Conservation (phyloP, 139 green algal genomes). For the Picochlorum sp. region DNA sequence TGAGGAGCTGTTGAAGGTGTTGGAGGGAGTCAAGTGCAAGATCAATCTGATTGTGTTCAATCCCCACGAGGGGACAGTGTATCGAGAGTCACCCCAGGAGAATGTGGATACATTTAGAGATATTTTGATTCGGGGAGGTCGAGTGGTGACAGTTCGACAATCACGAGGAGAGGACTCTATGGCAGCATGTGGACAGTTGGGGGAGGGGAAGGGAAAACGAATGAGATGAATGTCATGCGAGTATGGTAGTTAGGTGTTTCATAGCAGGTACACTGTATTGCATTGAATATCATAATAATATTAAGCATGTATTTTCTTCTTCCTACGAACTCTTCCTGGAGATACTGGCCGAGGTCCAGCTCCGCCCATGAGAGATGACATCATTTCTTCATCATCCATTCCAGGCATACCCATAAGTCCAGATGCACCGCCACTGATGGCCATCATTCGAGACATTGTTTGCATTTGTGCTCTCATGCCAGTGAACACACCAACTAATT, state of each 20-base stretch:
- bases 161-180: conserved; percentile 70
- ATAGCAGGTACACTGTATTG: no score
- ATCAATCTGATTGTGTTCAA: conserved; percentile 82
- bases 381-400: conserved; percentile 58
- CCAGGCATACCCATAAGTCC: conserved; percentile 36
- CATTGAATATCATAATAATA: not conserved
- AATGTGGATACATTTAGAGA: conserved; percentile 51
- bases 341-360: conserved; percentile 35
- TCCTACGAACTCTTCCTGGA: conserved; percentile 40
- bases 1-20: not conserved
- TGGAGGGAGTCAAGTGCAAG: conserved; percentile 52
- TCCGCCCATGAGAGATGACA: conserved; percentile 38
- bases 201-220: conserved; percentile 9
- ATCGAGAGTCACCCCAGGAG: conserved; percentile 32
- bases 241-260: no score
- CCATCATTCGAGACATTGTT: conserved; percentile 71
- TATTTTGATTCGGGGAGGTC: conserved; percentile 37
- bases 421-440: conserved; percentile 28
- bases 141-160: conserved; percentile 66
- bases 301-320: conserved; percentile 20
- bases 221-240: not conserved
- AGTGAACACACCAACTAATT: conserved; percentile 71
- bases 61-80: conserved; percentile 56
- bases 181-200: conserved; percentile 83
- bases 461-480: conserved; percentile 64